phyloP scores from a whole-genome alignment of 495 filamentous ascomycete genomes.

The Rhizodiscina lignyota region DNA sequence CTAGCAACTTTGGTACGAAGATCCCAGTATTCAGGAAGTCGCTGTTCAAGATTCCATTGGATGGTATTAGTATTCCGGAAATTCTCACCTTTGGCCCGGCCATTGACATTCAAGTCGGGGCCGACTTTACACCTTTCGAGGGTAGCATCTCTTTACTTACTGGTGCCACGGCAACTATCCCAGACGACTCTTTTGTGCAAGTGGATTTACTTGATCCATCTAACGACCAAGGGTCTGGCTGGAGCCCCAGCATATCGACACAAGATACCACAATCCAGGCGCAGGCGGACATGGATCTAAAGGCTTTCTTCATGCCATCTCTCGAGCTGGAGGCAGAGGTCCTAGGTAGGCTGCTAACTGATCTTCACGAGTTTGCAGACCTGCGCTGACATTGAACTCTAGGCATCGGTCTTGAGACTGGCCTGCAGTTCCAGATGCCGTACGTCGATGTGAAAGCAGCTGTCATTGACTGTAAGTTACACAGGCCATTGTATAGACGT shows the following conservation, averaged over 20 bases:
- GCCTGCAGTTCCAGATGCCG: slow-evolving; percentile 19
- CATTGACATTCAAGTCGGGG: slow-evolving; percentile 18
- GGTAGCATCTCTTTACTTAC: slow-evolving; percentile 14
- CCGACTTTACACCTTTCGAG: slow-evolving; percentile 13
- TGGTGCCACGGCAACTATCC: slow-evolving; percentile 13
- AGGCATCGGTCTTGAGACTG: slow-evolving; percentile 20
- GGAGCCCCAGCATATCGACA: slow-evolving; percentile 16
- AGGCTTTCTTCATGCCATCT: slow-evolving; percentile 14
- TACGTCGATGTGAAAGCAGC: slow-evolving; percentile 15
- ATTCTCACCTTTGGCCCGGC: slow-evolving; percentile 22
- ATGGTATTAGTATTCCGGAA: slow-evolving; percentile 17
- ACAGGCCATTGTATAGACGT: no score
- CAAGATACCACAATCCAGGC: slow-evolving; percentile 16
- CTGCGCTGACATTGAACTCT: no score
- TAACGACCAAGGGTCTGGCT: slow-evolving; percentile 16
- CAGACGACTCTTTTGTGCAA: slow-evolving; percentile 15
- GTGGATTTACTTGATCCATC: slow-evolving; percentile 17
- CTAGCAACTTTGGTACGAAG: slow-evolving; percentile 13
- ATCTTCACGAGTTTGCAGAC: slow-evolving; percentile 4
- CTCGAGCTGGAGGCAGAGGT: slow-evolving; percentile 16
- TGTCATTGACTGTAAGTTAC: slow-evolving; percentile 16
- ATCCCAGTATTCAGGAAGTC: slow-evolving; percentile 11
- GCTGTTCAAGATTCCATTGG: slow-evolving; percentile 19
- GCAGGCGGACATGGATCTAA: slow-evolving; percentile 11
- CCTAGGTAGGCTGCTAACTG: slow-evolving; percentile 12